Evolutionary conservation across 306 rosid species (phyloP).

Genomic region (Myrica gale): DNA sequence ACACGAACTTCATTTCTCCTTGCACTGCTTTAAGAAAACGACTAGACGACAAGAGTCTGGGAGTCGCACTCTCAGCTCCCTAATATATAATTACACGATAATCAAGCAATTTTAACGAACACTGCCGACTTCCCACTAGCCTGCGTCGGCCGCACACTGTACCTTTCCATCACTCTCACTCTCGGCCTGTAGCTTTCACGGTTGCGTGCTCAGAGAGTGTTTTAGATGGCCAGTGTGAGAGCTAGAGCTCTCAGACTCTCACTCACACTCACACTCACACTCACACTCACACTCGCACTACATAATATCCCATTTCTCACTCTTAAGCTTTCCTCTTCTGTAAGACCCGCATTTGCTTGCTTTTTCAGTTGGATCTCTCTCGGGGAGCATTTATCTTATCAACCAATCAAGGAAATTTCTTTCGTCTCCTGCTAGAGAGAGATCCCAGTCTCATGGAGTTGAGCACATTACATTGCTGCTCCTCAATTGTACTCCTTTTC

Average conservation of each 20-base stretch:
- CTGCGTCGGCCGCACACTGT: neutral
- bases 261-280: neutral
- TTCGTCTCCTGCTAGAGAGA: neutral
- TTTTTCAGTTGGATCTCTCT: neutral
- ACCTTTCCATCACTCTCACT: neutral
- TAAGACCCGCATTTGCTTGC: neutral
- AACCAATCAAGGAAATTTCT: neutral
- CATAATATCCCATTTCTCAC: neutral
- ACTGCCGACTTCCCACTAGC: neutral
- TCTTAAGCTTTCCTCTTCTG: neutral
- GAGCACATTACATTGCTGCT: constrained; percentile 16
- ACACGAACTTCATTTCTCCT: neutral
- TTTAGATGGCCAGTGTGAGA: neutral
- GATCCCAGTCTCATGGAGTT: constrained; percentile 39
- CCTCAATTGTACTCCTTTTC: constrained; percentile 8
- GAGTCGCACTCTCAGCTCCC: neutral
- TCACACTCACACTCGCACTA: neutral
- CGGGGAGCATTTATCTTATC: neutral
- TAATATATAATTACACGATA: neutral
- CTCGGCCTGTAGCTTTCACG: neutral
- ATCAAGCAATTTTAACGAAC: neutral
- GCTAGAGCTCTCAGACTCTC: neutral
- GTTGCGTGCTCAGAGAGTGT: neutral
- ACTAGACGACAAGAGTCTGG: neutral
- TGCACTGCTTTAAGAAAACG: neutral